Evolutionary conservation across 257 asterid species (phyloP), one percentile per base, ranked within the genome.

Genomic region (Phtheirospermum japonicum): DNA sequence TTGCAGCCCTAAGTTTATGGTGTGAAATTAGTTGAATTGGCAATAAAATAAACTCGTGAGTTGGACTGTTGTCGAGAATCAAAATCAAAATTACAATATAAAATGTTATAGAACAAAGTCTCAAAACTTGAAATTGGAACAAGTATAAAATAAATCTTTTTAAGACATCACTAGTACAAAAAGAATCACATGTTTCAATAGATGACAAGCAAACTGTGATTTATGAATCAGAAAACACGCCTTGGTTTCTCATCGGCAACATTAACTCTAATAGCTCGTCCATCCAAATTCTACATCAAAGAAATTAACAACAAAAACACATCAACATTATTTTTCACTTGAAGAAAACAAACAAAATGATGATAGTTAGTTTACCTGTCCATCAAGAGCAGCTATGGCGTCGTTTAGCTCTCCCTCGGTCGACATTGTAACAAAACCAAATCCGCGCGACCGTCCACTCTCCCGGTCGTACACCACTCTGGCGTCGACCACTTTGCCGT

Each of bases 321-420:
- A 16, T 14, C n/a, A 7, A 48, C 26, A 16, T 16, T 39, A 2
- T 39, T 39, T 39, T 39, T n/a, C 45, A 39, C 12, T 9, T 4
- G 2, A 5, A 45, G 51, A 45, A 45, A 45, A 17, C 20, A 17
- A 40, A 4, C 28, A 23, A 23, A 23, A 23, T 3, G 28, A 23
- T 23, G 28, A 23, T 23, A 23, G 28, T 23, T 1, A 23, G 28
- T 23, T 23, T 83, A 86, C 97, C 95, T 89, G 86, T 58, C 97
- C 95, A 67, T 89, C 97, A 65, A 86, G 95, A 61, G 81, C 77
- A 48, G 94, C 88, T 54, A 89, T 86, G 51, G 95, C 97, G 3
- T 86, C 95, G 11, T 87, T 83, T 57, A 86, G 61, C 73, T 89
- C 95, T 0, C 77, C 17, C 75, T 83, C 82, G 17, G 67, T 79